phyloP scores from a whole-genome alignment of 345 rosid species.

The Ceriops tagal region DNA sequence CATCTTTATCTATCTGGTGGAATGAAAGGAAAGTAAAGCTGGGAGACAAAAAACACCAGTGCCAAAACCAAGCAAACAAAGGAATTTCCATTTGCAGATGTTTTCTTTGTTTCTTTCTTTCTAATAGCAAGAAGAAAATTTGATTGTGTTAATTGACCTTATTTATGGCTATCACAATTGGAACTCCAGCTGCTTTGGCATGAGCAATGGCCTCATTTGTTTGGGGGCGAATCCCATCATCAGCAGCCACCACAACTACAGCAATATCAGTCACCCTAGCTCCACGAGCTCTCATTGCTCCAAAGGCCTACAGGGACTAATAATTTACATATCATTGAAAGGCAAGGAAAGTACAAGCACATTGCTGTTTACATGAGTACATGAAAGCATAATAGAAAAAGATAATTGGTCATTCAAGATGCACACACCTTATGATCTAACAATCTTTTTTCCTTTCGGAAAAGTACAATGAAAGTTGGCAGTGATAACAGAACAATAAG shows the following conservation, averaged over 20 bases:
- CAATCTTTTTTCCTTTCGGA: conserved; percentile 9
- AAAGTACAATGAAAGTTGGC: conserved; percentile 4
- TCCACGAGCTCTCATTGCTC: conserved; percentile 99
- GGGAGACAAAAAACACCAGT: conserved; percentile 9
- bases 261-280: conserved; percentile 96
- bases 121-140: neutral
- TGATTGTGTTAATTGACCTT: conserved; percentile 47
- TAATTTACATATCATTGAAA: conserved; percentile 30
- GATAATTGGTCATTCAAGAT: neutral
- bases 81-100: conserved; percentile 14
- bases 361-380: conserved; percentile 15
- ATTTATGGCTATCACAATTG: conserved; percentile 83
- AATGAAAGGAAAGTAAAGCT: conserved; percentile 14
- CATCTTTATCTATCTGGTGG: conserved; percentile 89
- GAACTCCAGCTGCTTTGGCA: conserved; percentile 96
- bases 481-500: neutral
- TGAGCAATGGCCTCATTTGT: conserved; percentile 98
- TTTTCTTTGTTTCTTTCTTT: conserved; percentile 4
- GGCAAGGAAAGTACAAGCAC: conserved; percentile 13
- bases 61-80: conserved; percentile 19
- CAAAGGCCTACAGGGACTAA: conserved; percentile 75
- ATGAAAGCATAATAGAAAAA: conserved; percentile 4
- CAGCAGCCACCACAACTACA: conserved; percentile 95
- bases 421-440: conserved; percentile 11
- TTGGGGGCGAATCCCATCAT: conserved; percentile 98